Percentiles rank a stretch among this genome's conserved stretches.
phyloP scores from a whole-genome alignment of 2,329 filamentous ascomycete species.

The Trichoderma hamatum region DNA sequence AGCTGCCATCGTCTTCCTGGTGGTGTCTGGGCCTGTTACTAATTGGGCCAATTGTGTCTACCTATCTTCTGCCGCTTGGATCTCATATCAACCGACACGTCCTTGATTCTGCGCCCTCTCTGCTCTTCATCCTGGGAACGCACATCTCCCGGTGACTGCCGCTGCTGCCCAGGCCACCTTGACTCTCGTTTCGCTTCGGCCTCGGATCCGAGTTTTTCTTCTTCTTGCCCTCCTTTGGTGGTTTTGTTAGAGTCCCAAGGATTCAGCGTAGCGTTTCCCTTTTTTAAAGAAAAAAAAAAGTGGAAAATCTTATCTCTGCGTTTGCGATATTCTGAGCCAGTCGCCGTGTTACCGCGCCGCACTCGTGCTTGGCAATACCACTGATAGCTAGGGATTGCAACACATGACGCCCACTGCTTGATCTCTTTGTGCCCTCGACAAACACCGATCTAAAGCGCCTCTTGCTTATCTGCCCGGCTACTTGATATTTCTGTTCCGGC shows the following conservation, averaged over 20 bases:
- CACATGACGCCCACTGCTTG: conserved; percentile 1
- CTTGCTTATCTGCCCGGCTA: neutral
- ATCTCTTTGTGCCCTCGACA: neutral
- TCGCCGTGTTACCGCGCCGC: conserved; percentile 18
- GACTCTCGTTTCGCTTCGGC: conserved; percentile 21
- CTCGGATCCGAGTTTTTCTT: neutral
- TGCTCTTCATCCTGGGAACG: conserved; percentile 16
- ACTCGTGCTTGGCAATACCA: conserved; percentile 14
- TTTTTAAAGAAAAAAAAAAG: neutral
- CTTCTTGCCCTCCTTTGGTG: neutral
- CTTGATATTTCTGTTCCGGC: neutral
- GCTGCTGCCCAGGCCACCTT: conserved; percentile 5
- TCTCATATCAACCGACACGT: conserved; percentile 27
- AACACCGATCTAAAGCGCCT: neutral
- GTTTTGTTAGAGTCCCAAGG: neutral
- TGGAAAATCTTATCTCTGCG: neutral
- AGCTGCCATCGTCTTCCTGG: conserved; percentile 20
- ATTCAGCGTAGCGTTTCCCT: neutral
- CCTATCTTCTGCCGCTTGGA: conserved; percentile 21
- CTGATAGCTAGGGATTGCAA: conserved; percentile 23
- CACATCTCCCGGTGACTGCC: conserved; percentile 20
- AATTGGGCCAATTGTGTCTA: conserved; percentile 21
- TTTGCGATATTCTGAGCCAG: conserved; percentile 14
- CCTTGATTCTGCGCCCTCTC: conserved; percentile 15
- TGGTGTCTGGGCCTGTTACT: conserved; percentile 11